Evolutionary conservation across 106 monocot genomes (phyloP).

Genomic region (Apostasia ramifera): DNA sequence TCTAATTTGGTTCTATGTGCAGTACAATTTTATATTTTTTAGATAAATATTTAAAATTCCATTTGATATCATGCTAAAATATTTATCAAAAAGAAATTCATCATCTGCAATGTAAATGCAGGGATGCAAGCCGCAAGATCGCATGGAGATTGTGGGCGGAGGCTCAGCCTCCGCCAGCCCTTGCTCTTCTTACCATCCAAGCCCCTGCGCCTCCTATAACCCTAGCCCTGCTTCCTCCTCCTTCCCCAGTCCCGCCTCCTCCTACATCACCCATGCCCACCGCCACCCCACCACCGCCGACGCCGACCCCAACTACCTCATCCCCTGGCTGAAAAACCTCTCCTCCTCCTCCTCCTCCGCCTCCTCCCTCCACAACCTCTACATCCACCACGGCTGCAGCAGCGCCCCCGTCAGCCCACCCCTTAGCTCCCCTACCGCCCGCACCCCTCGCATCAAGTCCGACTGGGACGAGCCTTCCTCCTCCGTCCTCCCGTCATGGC

Average conservation of each 20-base stretch:
- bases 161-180: slow-evolving; percentile 62
- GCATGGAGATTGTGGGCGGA: slow-evolving; percentile 36
- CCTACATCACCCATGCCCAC: slow-evolving; percentile 32
- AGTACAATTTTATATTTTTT: no score
- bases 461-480: slow-evolving; percentile 39
- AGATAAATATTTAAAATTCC: no score
- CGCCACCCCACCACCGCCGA: slow-evolving; percentile 4
- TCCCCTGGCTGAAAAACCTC: slow-evolving; percentile 88
- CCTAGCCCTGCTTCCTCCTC: slow-evolving; percentile 59
- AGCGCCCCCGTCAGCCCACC: slow-evolving; percentile 75
- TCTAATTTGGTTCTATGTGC: no score
- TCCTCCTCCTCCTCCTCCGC: slow-evolving; percentile 50
- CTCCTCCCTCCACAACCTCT: slow-evolving; percentile 39
- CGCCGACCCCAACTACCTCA: slow-evolving; percentile 42
- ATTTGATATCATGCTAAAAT: no score
- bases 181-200: slow-evolving; percentile 77
- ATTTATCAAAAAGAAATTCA: no score
- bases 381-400: slow-evolving; percentile 51
- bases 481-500: slow-evolving; percentile 34
- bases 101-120: slow-evolving; percentile 10
- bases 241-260: slow-evolving; percentile 58
- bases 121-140: slow-evolving; percentile 65
- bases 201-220: slow-evolving; percentile 59
- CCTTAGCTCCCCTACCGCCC: slow-evolving; percentile 52
- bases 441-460: slow-evolving; percentile 41